phyloP scores from a whole-genome alignment of 495 filamentous ascomycete species.

The Xylaria bambusicola region DNA sequence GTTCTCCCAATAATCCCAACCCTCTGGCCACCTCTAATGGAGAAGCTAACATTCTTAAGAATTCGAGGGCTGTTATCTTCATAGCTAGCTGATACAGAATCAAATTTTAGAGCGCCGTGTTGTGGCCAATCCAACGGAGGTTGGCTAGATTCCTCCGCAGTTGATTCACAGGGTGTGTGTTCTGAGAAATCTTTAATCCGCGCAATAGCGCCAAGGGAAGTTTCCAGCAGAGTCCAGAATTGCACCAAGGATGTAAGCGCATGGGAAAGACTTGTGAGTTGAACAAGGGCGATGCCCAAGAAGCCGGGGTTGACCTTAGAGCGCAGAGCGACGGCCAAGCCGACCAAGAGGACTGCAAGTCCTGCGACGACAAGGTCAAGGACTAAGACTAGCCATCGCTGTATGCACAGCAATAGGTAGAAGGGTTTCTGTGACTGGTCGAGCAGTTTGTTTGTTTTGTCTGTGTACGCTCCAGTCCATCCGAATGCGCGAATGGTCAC shows the following conservation, averaged over 20 bases:
- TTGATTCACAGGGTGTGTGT: conserved; percentile 20
- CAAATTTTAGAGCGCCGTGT: conserved; percentile 21
- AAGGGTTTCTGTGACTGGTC: conserved; percentile 59
- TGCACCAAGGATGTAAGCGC: conserved; percentile 22
- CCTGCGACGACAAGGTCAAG: conserved; percentile 53
- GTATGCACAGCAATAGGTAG: conserved; percentile 59
- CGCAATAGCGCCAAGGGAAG: conserved; percentile 45
- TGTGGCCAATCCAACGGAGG: conserved; percentile 27
- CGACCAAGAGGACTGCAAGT: conserved; percentile 51
- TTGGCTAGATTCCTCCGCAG: conserved; percentile 13
- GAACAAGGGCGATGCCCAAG: conserved; percentile 24
- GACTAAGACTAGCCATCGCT: conserved; percentile 55
- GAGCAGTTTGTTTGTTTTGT: conserved; percentile 49
- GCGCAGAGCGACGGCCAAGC: conserved; percentile 47
- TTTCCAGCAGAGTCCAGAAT: conserved; percentile 44
- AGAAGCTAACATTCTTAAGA: conserved; percentile 17
- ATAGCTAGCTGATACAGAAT: conserved; percentile 21
- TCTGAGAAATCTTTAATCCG: conserved; percentile 35
- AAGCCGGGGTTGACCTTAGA: conserved; percentile 18
- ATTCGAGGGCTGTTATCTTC: conserved; percentile 2
- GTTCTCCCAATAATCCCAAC: conserved; percentile 50
- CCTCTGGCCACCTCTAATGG: conserved; percentile 38
- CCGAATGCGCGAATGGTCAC: conserved; percentile 59
- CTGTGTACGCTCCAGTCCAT: conserved; percentile 49
- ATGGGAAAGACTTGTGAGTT: conserved; percentile 22